phyloP scores from a whole-genome alignment of 1,284 basidiomycete genomes.

The Sanguinoderma infundibulare region DNA sequence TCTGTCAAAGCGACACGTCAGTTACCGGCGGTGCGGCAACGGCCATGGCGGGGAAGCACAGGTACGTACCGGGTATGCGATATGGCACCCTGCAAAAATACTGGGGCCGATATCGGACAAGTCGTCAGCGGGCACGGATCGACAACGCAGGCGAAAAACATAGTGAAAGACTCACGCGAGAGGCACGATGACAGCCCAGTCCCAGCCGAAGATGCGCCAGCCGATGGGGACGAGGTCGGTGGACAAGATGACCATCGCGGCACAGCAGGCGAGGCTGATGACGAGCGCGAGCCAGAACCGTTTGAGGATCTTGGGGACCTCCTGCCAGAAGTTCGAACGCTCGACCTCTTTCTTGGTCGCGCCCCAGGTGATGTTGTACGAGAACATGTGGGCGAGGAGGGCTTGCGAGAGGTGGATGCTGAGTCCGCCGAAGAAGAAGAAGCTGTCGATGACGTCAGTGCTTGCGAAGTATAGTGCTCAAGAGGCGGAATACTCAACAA shows the following conservation, averaged over 20 bases:
- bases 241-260: constrained; percentile 58
- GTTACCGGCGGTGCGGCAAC: constrained; percentile 9
- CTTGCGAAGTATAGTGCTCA: not conserved
- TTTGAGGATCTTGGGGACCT: constrained; percentile 81
- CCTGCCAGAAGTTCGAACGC: constrained; percentile 85
- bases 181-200: constrained; percentile 75
- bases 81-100: constrained; percentile 63
- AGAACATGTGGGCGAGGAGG: constrained; percentile 78
- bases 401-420: constrained; percentile 76
- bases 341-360: constrained; percentile 83
- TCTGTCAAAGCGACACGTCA: constrained; percentile 40
- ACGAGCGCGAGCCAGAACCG: constrained; percentile 72
- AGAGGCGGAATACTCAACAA: constrained; percentile 50
- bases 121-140: not conserved
- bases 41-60: not conserved
- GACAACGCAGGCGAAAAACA: not conserved
- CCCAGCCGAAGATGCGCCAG: constrained; percentile 64
- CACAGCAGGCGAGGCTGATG: constrained; percentile 52
- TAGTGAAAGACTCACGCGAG: constrained; percentile 51
- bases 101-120: constrained; percentile 33
- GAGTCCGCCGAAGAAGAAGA: constrained; percentile 86
- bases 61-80: constrained; percentile 69
- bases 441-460: constrained; percentile 45
- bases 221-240: constrained; percentile 55
- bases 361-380: constrained; percentile 84